A percentile compares a stretch with the other conserved stretches of the same genome.
These are phyloP conservation scores for Helicocarpus griseus DNA, from an alignment of 2,329 filamentous ascomycete species.

Conservation along the genomic window DNA sequence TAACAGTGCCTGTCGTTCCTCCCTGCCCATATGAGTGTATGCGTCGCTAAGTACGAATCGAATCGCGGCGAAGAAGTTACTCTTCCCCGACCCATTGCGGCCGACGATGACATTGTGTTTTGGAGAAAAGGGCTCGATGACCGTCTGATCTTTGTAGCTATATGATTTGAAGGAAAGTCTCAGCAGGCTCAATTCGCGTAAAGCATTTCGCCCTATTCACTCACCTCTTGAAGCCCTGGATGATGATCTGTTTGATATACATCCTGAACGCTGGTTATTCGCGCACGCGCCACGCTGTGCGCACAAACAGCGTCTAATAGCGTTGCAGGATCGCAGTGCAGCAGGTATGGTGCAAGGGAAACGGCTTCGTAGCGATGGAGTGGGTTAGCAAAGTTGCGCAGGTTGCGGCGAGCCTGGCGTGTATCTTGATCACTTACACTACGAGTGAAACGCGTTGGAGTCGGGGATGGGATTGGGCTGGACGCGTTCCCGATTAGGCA, in stretches of 20 bases:
- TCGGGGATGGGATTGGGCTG: not conserved
- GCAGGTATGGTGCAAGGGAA: not conserved
- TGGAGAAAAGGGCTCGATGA: constrained; percentile 95
- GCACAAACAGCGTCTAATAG: not conserved
- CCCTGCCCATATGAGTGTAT: constrained; percentile 89
- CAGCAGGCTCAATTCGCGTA: not conserved
- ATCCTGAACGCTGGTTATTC: constrained; percentile 45
- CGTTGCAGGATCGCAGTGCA: not conserved
- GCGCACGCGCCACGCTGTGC: not conserved
- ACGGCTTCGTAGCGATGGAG: not conserved
- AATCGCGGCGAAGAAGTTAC: constrained; percentile 98
- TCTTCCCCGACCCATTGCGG: constrained; percentile 98
- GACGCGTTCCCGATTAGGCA: constrained; percentile 12
- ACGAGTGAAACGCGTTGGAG: not conserved
- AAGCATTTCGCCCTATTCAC: constrained; percentile 16
- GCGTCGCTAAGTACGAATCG: constrained; percentile 97
- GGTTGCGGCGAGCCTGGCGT: not conserved
- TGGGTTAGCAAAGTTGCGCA: not conserved
- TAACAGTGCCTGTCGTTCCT: constrained; percentile 90
- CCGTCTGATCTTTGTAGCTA: constrained; percentile 98
- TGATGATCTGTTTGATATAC: constrained; percentile 99
- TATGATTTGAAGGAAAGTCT: constrained; percentile 9
- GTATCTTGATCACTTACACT: not conserved
- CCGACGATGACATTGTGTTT: constrained; percentile 98
- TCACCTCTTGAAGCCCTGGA: constrained; percentile 98